These are phyloP conservation scores for Scedosporium dehoogii DNA, from an alignment of 2,329 filamentous ascomycete species.

Conservation along the genomic window DNA sequence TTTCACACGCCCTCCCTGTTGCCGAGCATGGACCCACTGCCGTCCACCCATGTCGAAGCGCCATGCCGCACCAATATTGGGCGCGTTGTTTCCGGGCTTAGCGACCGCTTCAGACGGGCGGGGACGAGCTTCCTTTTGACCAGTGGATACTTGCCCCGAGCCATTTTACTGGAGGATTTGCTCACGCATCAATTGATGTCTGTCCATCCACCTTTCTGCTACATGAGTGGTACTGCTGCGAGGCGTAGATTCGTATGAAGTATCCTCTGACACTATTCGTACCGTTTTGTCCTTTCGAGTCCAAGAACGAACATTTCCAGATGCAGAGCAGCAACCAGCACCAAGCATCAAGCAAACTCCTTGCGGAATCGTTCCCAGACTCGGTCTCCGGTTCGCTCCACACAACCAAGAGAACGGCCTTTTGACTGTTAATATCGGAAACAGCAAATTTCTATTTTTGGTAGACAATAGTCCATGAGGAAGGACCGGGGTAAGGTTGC, in stretches of 20 bases:
- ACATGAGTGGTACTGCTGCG: background rate
- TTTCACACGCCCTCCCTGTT: background rate
- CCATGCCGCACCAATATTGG: slow-evolving; percentile 18
- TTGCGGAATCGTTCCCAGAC: background rate
- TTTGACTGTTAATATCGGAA: background rate
- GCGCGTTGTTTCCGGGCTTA: slow-evolving; percentile 15
- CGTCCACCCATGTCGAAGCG: slow-evolving; percentile 13
- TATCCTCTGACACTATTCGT: background rate
- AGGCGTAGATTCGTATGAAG: too few species aligned
- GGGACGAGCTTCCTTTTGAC: background rate
- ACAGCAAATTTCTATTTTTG: background rate
- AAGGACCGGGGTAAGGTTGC: background rate
- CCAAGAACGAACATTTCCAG: background rate
- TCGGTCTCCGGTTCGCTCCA: background rate
- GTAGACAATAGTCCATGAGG: background rate
- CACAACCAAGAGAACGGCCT: background rate
- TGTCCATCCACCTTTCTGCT: background rate
- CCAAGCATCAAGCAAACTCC: too few species aligned
- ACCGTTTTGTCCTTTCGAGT: too few species aligned
- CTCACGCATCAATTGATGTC: background rate
- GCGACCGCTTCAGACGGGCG: slow-evolving; percentile 12
- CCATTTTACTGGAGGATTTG: background rate
- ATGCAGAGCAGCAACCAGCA: background rate
- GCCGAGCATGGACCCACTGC: background rate
- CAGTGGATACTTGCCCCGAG: background rate